Percentiles rank a stretch among this genome's conserved stretches.
phyloP scores from a whole-genome alignment of 805 yeast genomes.

The Candida odintsovae region DNA sequence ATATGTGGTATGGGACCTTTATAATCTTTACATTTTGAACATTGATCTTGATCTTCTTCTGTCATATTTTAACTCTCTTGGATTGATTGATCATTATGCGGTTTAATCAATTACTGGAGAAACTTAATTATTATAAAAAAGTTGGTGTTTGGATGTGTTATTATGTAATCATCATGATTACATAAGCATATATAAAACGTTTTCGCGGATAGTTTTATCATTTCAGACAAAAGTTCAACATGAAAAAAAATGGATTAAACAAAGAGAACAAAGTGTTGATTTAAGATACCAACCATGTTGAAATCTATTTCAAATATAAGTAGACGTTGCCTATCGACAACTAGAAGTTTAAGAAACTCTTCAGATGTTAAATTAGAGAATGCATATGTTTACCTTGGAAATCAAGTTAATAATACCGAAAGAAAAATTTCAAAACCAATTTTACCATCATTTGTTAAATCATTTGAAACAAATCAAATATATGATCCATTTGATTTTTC shows the following conservation, averaged over 20 bases:
- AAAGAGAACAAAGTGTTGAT: no score
- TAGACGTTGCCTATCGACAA: conserved; percentile 8
- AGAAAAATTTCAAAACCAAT: conserved; percentile 2
- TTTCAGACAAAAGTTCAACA: no score
- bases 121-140: no score
- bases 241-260: no score
- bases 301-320: neutral
- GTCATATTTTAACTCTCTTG: neutral
- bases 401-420: neutral
- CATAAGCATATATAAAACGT: neutral
- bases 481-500: conserved; percentile 85
- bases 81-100: no score
- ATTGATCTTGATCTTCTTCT: conserved; percentile 1
- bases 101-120: neutral
- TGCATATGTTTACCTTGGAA: neutral
- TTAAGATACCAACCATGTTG: neutral
- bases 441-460: conserved; percentile 31
- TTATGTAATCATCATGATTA: no score
- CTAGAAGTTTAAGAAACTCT: neutral
- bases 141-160: neutral
- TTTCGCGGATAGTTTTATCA: neutral
- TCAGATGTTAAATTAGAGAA: neutral
- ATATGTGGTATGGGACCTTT: conserved; percentile 5
- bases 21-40: conserved; percentile 8
- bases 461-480: conserved; percentile 44